Evolutionary conservation across 495 filamentous ascomycete genomes (phyloP), one percentile per base, ranked within the genome.

Genomic region (Thermothielavioides terrestris): DNA sequence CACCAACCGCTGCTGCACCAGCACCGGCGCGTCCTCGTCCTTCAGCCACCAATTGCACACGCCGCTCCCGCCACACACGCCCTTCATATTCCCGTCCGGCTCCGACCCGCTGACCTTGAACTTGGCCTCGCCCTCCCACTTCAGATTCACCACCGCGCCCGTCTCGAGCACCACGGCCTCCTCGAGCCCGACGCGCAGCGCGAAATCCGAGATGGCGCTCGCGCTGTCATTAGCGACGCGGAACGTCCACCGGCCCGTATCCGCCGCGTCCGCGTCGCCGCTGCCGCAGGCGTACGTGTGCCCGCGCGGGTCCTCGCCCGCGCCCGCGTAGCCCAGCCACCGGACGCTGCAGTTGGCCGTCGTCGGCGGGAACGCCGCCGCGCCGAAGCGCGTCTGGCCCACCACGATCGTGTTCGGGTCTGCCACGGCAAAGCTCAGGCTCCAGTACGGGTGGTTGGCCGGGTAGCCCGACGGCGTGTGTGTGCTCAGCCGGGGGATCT

Each of bases 361-460:
- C 1, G 1, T 4, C 20, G 42, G 42, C 21, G 14, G 4, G 25
- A 42, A 42, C 23, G 2, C 25, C 6, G 23, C 39, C 23, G 26
- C 25, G 23, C 39, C 23, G 15, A 15, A 28, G 39, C 2, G 23
- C 5, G 39, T 42, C 1, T 12, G 4, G 28, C 42, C 42, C 2
- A 45, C 17, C 27, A 8, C 9, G 42, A 45, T 31, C 17, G 27
- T 45, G 42, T 45, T 45, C 12, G 42, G 42, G 42, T 45, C 42
- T 9, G 2, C 0, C 27, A 45, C 34, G 42, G 17, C 5, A 15
- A 45, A 42, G 23, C 1, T 0, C 2, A 42, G 39, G 12, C 39
- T 12, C 2, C 23, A 42, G 39, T 42, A 42, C 9, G 39, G 39
- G 39, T 42, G 39, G 2, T 15, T 18, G 23, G 14, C 39, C 6